phyloP scores from a whole-genome alignment of 495 filamentous ascomycete genomes.

The Penicillium riverlandense region DNA sequence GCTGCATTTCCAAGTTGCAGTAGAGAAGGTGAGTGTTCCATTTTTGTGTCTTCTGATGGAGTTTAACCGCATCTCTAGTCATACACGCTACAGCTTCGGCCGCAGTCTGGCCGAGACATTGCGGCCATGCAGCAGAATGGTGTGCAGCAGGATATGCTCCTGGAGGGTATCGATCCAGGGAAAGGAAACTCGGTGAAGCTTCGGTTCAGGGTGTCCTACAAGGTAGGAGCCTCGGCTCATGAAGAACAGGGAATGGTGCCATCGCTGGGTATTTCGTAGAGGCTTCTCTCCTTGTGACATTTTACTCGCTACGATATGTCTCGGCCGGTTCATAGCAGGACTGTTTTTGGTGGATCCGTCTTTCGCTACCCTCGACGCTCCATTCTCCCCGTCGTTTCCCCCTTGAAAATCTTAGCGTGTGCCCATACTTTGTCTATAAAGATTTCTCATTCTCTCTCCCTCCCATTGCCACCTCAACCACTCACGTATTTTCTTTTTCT shows the following conservation, averaged over 20 bases:
- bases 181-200: slow-evolving; percentile 76
- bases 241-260: slow-evolving; percentile 87
- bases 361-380: background rate
- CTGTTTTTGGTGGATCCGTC: background rate
- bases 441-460: background rate
- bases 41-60: background rate
- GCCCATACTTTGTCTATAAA: slow-evolving; percentile 17
- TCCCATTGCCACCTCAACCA: too few species aligned
- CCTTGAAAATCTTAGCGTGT: slow-evolving; percentile 18
- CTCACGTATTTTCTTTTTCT: too few species aligned
- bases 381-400: slow-evolving; percentile 1
- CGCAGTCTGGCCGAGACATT: slow-evolving; percentile 73
- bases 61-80: slow-evolving; percentile 34
- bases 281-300: background rate
- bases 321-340: background rate
- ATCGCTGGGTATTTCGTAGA: slow-evolving; percentile 66
- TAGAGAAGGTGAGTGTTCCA: slow-evolving; percentile 66
- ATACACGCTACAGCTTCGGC: slow-evolving; percentile 71
- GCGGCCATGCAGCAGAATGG: slow-evolving; percentile 65
- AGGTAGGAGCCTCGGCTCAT: slow-evolving; percentile 53
- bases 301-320: background rate
- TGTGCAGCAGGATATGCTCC: slow-evolving; percentile 73
- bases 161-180: slow-evolving; percentile 62
- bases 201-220: slow-evolving; percentile 81
- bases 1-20: slow-evolving; percentile 84